A percentile compares a stretch with the other conserved stretches of the same genome.
Evolutionary conservation across 768 basidiomycete genomes (phyloP).

Genomic region (Russula olivacea): DNA sequence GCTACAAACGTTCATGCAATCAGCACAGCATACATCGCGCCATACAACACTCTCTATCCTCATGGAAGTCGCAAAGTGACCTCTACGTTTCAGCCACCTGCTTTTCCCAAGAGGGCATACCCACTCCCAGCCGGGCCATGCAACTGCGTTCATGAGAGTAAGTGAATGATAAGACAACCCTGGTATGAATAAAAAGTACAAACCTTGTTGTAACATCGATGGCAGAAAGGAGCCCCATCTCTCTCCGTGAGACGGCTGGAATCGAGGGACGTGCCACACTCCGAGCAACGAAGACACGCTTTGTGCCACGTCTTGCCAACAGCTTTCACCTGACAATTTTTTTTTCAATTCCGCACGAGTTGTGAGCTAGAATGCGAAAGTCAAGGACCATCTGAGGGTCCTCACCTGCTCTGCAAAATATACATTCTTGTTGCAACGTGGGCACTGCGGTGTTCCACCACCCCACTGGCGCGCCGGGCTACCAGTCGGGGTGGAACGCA

Average conservation of each 20-base stretch:
- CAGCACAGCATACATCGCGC: conserved; percentile 17
- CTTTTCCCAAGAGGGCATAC: conserved; percentile 61
- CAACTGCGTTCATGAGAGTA: conserved; percentile 36
- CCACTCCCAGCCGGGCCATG: conserved; percentile 70
- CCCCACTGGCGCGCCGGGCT: conserved; percentile 41
- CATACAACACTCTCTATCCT: conserved; percentile 2
- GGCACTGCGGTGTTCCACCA: conserved; percentile 54
- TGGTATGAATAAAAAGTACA: conserved; percentile 2
- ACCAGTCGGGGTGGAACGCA: conserved; percentile 30
- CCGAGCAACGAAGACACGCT: conserved; percentile 66
- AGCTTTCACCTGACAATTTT: conserved; percentile 51
- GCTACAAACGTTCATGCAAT: conserved; percentile 11
- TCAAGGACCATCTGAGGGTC: neutral
- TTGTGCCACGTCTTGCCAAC: conserved; percentile 79
- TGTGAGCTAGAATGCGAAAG: neutral
- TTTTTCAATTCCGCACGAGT: no score
- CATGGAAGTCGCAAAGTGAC: neutral
- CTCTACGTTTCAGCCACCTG: conserved; percentile 35
- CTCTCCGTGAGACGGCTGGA: conserved; percentile 69
- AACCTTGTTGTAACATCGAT: conserved; percentile 68
- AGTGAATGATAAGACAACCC: neutral
- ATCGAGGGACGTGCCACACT: conserved; percentile 64
- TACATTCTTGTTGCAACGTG: conserved; percentile 66
- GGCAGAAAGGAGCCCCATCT: conserved; percentile 65
- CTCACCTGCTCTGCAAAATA: conserved; percentile 81